phyloP scores from a whole-genome alignment of 2,329 filamentous ascomycete species.

The Chrysoporthe austroafricana region DNA sequence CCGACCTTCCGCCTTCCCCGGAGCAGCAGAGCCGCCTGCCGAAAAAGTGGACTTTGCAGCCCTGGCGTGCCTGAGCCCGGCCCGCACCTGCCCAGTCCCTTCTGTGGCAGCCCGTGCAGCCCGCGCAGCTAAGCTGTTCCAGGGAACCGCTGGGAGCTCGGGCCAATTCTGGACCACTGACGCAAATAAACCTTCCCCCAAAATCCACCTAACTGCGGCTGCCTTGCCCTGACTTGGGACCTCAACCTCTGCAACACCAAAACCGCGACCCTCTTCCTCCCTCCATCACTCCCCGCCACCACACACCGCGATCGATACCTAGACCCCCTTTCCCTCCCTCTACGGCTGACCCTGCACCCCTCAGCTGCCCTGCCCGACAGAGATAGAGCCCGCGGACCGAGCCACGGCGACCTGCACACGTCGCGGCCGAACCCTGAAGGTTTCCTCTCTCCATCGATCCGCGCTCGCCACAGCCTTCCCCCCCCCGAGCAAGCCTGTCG shows the following conservation, averaged over 20 bases:
- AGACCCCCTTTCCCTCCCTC: not conserved
- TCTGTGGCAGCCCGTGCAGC: not conserved
- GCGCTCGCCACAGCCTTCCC: conserved; percentile 17
- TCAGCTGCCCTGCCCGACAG: conserved; percentile 8
- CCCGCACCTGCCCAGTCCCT: not conserved
- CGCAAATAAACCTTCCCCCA: conserved; percentile 11
- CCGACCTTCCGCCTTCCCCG: not conserved
- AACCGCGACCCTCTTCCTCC: not conserved
- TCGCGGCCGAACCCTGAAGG: conserved; percentile 21
- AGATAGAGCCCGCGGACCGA: conserved; percentile 8
- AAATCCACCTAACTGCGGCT: conserved; percentile 6
- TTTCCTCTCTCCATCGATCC: conserved; percentile 19
- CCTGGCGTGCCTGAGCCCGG: not conserved
- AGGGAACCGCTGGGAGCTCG: conserved; percentile 7
- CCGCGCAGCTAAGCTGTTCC: not conserved
- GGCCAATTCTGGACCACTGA: conserved; percentile 12
- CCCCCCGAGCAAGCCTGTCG: not conserved
- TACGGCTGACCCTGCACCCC: conserved; percentile 13
- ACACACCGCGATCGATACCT: conserved; percentile 4
- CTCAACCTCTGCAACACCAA: conserved; percentile 13
- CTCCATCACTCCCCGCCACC: conserved; percentile 5
- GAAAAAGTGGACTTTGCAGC: not conserved
- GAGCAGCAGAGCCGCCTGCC: conserved; percentile 3
- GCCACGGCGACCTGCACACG: conserved; percentile 29
- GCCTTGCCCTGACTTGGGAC: conserved; percentile 4